These are phyloP conservation scores for Venturia pyrina DNA, from an alignment of 2,329 filamentous ascomycete species.

Conservation along the genomic window DNA sequence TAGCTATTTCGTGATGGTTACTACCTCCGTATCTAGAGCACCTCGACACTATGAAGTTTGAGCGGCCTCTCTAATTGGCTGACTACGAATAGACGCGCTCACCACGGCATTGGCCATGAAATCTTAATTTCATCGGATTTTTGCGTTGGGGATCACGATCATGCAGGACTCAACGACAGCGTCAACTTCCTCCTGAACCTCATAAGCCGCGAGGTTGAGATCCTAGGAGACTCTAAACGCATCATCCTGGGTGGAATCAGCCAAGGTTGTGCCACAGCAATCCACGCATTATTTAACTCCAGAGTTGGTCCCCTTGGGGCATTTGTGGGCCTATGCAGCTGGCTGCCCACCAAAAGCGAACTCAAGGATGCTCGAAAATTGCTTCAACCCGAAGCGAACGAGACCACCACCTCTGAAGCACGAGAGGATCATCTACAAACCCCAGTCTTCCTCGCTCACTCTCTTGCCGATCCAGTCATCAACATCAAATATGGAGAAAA, in stretches of 20 bases:
- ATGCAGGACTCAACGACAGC: constrained; percentile 17
- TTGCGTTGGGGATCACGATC: no score
- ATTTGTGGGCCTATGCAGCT: constrained; percentile 16
- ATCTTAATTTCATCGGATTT: no score
- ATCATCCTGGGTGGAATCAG: constrained; percentile 16
- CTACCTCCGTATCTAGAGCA: no score
- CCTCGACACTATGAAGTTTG: no score
- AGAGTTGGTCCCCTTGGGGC: constrained; percentile 11
- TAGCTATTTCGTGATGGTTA: no score
- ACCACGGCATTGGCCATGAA: no score
- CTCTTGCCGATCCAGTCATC: constrained; percentile 17
- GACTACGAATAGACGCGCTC: no score
- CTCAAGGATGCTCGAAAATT: neutral
- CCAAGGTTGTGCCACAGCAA: constrained; percentile 16
- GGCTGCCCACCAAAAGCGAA: constrained; percentile 14
- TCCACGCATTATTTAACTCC: constrained; percentile 13
- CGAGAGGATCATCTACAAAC: constrained; percentile 4
- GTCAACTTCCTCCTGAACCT: constrained; percentile 16
- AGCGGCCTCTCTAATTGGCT: no score
- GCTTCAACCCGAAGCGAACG: neutral
- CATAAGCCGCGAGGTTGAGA: constrained; percentile 16
- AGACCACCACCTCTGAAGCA: neutral
- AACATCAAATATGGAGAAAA: constrained; percentile 13
- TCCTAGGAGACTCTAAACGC: constrained; percentile 13
- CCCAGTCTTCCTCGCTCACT: constrained; percentile 17